These are phyloP conservation scores for Volvariella surrecta DNA, from an alignment of 1,284 basidiomycete species.

Conservation along the genomic window DNA sequence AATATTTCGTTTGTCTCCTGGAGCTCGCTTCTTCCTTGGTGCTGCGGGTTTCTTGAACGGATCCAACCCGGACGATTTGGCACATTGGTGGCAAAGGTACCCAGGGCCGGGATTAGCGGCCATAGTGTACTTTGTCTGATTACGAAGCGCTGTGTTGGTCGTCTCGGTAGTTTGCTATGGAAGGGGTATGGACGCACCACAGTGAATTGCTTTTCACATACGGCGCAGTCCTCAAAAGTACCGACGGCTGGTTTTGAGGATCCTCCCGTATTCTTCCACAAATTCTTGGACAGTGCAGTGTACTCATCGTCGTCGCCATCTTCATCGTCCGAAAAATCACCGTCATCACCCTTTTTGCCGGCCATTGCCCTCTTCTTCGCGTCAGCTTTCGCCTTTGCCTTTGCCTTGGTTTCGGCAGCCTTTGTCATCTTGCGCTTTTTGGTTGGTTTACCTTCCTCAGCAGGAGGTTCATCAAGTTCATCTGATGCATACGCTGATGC, in stretches of 20 bases:
- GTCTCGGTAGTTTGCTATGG: background rate
- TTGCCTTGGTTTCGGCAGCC: constrained; percentile 28
- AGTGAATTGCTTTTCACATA: constrained; percentile 76
- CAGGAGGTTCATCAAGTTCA: constrained; percentile 54
- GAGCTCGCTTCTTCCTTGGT: constrained; percentile 53
- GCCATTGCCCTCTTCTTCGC: constrained; percentile 36
- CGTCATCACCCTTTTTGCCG: constrained; percentile 36
- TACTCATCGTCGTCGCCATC: constrained; percentile 31
- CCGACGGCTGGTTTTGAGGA: constrained; percentile 63
- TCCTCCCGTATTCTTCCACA: constrained; percentile 29
- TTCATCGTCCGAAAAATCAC: constrained; percentile 31
- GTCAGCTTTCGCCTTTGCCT: constrained; percentile 42
- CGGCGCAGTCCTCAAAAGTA: constrained; percentile 75
- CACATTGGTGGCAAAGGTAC: constrained; percentile 75
- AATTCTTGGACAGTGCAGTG: constrained; percentile 49
- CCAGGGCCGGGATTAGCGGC: constrained; percentile 61
- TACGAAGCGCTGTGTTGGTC: no score
- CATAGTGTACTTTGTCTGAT: constrained; percentile 79
- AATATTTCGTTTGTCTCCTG: constrained; percentile 54
- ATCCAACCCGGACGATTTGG: constrained; percentile 65
- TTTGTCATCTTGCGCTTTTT: constrained; percentile 28
- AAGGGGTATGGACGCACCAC: constrained; percentile 45
- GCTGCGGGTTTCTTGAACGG: constrained; percentile 74
- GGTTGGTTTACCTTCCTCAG: constrained; percentile 28
- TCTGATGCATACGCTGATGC: constrained; percentile 18